Conservation (phyloP, 1,284 basidiomycete species). For the Phellinidium pouzarii region DNA sequence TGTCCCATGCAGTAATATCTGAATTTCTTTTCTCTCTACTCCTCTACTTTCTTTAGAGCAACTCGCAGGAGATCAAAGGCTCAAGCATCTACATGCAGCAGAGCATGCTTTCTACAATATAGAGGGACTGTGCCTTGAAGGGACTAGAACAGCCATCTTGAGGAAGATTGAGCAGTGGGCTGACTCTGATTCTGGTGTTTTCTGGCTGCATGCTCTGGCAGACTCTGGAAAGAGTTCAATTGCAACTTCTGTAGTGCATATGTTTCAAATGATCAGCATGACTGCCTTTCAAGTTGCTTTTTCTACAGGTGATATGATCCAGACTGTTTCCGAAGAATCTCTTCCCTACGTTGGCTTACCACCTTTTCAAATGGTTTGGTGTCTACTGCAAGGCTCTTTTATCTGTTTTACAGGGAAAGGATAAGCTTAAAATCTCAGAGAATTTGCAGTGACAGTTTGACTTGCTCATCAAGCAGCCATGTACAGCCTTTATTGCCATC, state of each 20-base stretch:
- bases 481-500: background rate
- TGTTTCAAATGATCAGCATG: background rate
- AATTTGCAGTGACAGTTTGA: background rate
- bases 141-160: background rate
- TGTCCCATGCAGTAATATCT: too few species aligned
- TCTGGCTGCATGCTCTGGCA: constrained; percentile 3
- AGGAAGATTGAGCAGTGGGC: background rate
- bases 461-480: background rate
- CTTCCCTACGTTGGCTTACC: background rate
- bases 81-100: background rate
- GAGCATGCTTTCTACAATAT: background rate
- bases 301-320: constrained; percentile 5
- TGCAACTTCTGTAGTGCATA: constrained; percentile 1
- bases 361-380: background rate
- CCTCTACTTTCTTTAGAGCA: background rate
- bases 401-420: background rate
- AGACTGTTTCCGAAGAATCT: background rate
- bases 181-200: background rate
- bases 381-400: background rate
- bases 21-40: background rate
- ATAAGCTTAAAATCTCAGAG: background rate
- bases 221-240: constrained; percentile 10
- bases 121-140: background rate
- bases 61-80: background rate
- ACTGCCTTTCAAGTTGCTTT: background rate